These are phyloP conservation scores for Scenedesmus sp. DNA, from an alignment of 163 green algal genomes.

Conservation along the genomic window DNA sequence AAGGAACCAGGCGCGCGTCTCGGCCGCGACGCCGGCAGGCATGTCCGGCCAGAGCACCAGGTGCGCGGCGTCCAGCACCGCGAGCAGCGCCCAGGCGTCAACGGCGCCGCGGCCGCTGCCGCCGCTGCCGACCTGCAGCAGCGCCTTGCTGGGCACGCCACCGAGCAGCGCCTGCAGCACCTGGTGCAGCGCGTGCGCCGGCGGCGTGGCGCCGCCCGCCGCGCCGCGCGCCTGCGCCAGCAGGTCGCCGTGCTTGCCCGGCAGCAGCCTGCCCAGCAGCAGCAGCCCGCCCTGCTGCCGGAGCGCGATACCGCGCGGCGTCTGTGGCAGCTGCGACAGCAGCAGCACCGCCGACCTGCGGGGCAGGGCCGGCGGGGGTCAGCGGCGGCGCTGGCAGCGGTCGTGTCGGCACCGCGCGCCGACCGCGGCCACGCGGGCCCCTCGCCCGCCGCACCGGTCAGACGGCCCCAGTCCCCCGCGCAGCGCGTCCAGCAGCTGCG, in stretches of 20 bases:
- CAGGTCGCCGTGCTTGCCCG: neutral
- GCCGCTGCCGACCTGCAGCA: neutral
- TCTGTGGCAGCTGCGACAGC: slow-evolving; percentile 23
- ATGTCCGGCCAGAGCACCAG: slow-evolving; percentile 42
- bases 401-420: too few species aligned
- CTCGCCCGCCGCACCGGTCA: neutral
- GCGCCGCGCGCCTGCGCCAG: neutral
- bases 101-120: neutral
- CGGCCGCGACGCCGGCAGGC: neutral
- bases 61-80: slow-evolving; percentile 15
- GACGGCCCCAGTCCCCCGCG: slow-evolving; percentile 8
- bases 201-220: neutral
- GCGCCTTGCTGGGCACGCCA: too few species aligned
- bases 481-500: slow-evolving; percentile 9
- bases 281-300: slow-evolving; percentile 15
- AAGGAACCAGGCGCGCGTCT: slow-evolving; percentile 22
- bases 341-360: slow-evolving; percentile 18
- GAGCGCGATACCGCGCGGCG: neutral
- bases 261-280: slow-evolving; percentile 3
- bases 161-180: too few species aligned
- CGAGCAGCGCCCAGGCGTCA: slow-evolving; percentile 29
- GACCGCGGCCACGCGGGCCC: too few species aligned
- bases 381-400: neutral
- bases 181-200: too few species aligned
- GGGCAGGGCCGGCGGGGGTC: neutral